A percentile compares a stretch with the other conserved stretches of the same genome.
Conservation (phyloP, 129 eudicot species). For the Logfia minima region DNA sequence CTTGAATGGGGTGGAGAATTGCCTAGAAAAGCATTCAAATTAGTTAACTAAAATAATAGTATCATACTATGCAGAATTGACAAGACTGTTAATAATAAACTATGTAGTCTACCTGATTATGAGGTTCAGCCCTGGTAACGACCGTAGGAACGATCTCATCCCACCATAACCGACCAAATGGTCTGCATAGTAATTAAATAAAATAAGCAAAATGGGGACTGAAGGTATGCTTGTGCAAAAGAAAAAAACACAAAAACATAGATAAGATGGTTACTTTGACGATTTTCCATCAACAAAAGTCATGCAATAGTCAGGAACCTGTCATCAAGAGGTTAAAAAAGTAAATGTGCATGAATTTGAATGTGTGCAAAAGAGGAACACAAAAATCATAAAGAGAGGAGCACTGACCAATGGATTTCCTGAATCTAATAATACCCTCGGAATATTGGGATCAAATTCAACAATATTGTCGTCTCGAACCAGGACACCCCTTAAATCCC, state of each 20-base stretch:
- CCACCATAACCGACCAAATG: constrained; percentile 92
- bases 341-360: neutral
- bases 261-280: constrained; percentile 44
- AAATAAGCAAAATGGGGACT: neutral
- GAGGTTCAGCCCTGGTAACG: constrained; percentile 84
- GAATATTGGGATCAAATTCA: constrained; percentile 56
- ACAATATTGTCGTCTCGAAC: constrained; percentile 55
- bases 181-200: constrained; percentile 38
- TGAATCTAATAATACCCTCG: constrained; percentile 46
- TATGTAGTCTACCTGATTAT: constrained; percentile 55
- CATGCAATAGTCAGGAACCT: constrained; percentile 92
- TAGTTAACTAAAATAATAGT: neutral
- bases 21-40: constrained; percentile 27
- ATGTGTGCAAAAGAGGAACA: neutral
- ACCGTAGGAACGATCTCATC: constrained; percentile 90
- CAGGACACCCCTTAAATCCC: constrained; percentile 63
- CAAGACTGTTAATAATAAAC: neutral
- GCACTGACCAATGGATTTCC: constrained; percentile 65
- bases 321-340: neutral
- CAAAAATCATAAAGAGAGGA: neutral
- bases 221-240: neutral
- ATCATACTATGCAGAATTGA: neutral
- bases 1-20: constrained; percentile 66
- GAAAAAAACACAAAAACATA: neutral
- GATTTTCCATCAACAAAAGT: constrained; percentile 59